Evolutionary conservation across 768 basidiomycete genomes (phyloP).

Genomic region (Suillus decipiens): DNA sequence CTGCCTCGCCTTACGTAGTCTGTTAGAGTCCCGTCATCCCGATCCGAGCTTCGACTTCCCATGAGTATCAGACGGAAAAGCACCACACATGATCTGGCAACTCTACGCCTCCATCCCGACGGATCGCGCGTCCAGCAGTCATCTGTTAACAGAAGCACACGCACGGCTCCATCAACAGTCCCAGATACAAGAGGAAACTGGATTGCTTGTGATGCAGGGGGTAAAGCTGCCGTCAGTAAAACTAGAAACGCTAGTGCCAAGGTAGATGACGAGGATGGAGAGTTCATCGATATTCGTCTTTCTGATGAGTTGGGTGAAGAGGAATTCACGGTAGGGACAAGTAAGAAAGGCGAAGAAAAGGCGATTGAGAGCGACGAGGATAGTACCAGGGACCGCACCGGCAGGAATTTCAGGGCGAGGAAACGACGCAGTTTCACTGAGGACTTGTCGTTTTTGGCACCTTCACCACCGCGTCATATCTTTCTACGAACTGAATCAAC

Average conservation of each 20-base stretch:
- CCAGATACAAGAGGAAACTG: constrained; percentile 59
- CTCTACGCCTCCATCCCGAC: constrained; percentile 65
- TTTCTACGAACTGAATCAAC: constrained; percentile 9
- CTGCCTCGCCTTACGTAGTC: constrained; percentile 4
- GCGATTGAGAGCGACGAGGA: constrained; percentile 18
- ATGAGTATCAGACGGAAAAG: constrained; percentile 40
- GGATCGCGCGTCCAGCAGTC: constrained; percentile 58
- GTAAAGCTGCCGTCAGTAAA: constrained; percentile 43
- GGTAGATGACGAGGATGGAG: constrained; percentile 27
- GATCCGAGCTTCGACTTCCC: not conserved
- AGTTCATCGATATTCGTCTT: constrained; percentile 22
- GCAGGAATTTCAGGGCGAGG: constrained; percentile 28
- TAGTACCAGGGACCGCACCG: constrained; percentile 15
- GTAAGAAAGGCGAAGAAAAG: constrained; percentile 29
- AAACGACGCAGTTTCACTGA: constrained; percentile 48
- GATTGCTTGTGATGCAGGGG: constrained; percentile 69
- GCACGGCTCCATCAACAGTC: constrained; percentile 38
- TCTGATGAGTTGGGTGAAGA: constrained; percentile 23
- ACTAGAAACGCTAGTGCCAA: constrained; percentile 27
- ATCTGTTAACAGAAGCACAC: constrained; percentile 35
- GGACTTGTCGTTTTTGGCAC: constrained; percentile 58
- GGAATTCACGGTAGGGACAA: constrained; percentile 12
- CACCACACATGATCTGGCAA: constrained; percentile 66
- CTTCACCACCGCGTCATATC: constrained; percentile 21
- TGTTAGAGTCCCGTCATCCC: not conserved